These are phyloP conservation scores for Aspergillus coremiiformis DNA, from an alignment of 495 filamentous ascomycete genomes.

Conservation along the genomic window DNA sequence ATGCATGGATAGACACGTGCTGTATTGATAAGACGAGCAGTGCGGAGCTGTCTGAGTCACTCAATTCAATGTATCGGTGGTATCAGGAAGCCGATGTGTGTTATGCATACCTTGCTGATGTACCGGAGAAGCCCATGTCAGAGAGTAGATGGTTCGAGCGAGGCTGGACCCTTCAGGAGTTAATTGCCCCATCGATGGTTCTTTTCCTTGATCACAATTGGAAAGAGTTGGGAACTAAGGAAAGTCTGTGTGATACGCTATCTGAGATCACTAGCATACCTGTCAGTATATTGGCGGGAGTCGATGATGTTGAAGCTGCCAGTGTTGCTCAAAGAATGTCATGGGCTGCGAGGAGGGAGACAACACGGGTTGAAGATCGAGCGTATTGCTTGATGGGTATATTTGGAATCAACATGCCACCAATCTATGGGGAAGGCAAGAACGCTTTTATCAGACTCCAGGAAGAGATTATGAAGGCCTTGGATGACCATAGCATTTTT, in stretches of 20 bases:
- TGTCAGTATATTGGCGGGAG: neutral
- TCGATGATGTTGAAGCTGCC: neutral
- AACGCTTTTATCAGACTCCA: slow-evolving; percentile 28
- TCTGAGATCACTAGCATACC: slow-evolving; percentile 16
- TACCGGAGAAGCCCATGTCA: neutral
- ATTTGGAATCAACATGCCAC: slow-evolving; percentile 2
- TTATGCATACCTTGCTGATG: slow-evolving; percentile 30
- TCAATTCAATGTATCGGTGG: slow-evolving; percentile 44
- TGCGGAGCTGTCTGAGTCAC: slow-evolving; percentile 30
- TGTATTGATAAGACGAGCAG: slow-evolving; percentile 38
- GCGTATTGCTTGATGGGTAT: neutral
- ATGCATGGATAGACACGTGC: slow-evolving; percentile 23
- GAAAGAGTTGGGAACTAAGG: slow-evolving; percentile 17
- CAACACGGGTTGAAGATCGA: neutral
- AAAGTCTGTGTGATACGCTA: slow-evolving; percentile 4
- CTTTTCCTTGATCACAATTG: slow-evolving; percentile 17
- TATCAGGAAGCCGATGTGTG: slow-evolving; percentile 25
- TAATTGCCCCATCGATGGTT: slow-evolving; percentile 21
- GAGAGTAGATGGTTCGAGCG: slow-evolving; percentile 28
- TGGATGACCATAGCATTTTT: slow-evolving; percentile 17
- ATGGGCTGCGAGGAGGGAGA: neutral
- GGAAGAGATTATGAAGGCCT: slow-evolving; percentile 20
- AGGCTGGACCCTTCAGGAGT: slow-evolving; percentile 38
- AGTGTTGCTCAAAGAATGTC: slow-evolving; percentile 2
- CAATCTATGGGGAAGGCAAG: slow-evolving; percentile 33